Evolutionary conservation across 148 eudicot species (phyloP), one percentile per base, ranked within the genome.

Genomic region (Heliosperma pusillum): DNA sequence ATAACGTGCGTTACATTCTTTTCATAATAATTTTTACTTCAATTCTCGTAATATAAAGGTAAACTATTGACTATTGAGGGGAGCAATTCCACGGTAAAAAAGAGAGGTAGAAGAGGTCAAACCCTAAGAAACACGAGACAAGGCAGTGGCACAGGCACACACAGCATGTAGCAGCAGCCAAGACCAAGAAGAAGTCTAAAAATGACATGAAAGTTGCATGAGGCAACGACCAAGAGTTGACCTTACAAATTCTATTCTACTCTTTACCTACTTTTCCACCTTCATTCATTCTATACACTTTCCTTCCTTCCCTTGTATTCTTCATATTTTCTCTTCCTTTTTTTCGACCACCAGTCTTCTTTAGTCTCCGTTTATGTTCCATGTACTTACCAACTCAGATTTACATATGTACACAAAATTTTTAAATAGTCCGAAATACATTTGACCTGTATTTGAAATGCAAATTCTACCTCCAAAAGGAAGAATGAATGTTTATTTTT

Each of bases 191-290:
- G 55, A 50, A 50, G 55, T 50, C 17, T 2, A 7, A 26, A 25
- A 24, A 61, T 9, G 5, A 61, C 16, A 61, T 24, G 47, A 59
- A 10, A 66, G 24, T 33, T 33, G 40, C 11, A 66, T 66, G 69
- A 66, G 1, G 20, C 69, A 66, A 36, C 50, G 69, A 66, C 50
- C 69, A 66, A 19, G 6, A 1, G 50, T 66, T 66, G 50, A 66
- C 69, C 10, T 36, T 0, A 36, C 4, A 50, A 50, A 13, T 50
- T 4, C 5, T 15, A 12, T 50, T 47, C 53, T 12, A 47, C 3
- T 47, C 15, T 15, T 47, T 15, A 47, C 53, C 53, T 15, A 10
- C 16, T 10, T 15, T 15, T 2, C 16, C 53, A 47, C 16, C 16
- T 3, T 47, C 53, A 47, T 10, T 10, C 53, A 47, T 47, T 47